Conservation (phyloP, 192 early-diverging fungal species). For the Endogone sp. region DNA sequence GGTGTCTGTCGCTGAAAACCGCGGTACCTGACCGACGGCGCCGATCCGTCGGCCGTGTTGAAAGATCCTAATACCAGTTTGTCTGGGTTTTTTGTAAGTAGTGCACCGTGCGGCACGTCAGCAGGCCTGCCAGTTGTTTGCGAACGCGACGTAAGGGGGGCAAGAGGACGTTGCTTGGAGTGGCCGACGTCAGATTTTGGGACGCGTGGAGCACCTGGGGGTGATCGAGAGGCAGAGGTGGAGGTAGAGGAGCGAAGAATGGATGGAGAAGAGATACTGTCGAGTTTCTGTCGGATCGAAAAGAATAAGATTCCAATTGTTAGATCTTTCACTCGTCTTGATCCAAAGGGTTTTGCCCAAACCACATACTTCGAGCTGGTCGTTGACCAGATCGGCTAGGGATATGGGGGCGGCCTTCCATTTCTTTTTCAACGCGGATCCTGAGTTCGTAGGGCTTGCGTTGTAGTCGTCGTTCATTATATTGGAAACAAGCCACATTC, state of each 20-base stretch:
- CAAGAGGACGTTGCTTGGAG: neutral
- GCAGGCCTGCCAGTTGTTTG: neutral
- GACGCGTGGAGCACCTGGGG: neutral
- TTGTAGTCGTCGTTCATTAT: no score
- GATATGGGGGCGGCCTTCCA: neutral
- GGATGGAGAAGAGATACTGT: no score
- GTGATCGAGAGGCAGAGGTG: neutral
- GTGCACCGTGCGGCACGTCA: neutral
- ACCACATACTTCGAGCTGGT: neutral
- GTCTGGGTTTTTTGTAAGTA: neutral
- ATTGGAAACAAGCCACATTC: no score
- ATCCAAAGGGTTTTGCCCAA: no score
- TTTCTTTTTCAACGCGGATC: no score
- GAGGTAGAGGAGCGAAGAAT: neutral
- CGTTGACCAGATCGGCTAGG: neutral
- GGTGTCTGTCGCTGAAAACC: neutral
- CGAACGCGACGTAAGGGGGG: neutral
- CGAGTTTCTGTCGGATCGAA: no score
- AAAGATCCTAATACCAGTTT: neutral
- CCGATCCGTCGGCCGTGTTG: neutral
- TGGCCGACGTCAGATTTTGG: neutral
- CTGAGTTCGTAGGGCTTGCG: no score
- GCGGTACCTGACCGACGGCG: neutral
- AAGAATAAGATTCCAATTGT: no score
- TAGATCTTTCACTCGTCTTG: no score